Evolutionary conservation across 2,329 filamentous ascomycete species (phyloP).

Genomic region (Arthroderma uncinatum): DNA sequence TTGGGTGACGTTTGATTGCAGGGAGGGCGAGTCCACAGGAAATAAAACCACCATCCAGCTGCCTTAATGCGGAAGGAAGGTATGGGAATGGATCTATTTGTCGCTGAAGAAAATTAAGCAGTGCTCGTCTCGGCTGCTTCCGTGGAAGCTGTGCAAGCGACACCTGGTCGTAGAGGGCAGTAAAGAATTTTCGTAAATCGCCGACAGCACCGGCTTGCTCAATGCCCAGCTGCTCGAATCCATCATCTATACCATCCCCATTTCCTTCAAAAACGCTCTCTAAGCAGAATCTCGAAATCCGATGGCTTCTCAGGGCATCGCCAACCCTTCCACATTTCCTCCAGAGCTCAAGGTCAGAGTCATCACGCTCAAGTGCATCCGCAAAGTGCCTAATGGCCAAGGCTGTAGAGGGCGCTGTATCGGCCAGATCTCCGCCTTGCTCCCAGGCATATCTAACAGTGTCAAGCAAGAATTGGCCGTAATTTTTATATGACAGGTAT

Average conservation of each 20-base stretch:
- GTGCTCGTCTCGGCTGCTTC: conserved; percentile 40
- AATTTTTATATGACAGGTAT: conserved; percentile 90
- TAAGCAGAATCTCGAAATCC: conserved; percentile 50
- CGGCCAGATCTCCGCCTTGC: conserved; percentile 14
- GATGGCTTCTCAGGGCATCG: conserved; percentile 46
- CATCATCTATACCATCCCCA: conserved; percentile 44
- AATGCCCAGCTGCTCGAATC: conserved; percentile 47
- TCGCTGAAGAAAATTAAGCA: conserved; percentile 43
- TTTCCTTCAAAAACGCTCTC: conserved; percentile 54
- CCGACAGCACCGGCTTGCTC: conserved; percentile 45
- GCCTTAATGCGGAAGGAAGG: conserved; percentile 22
- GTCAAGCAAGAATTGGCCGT: conserved; percentile 86
- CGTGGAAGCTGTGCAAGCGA: conserved; percentile 43
- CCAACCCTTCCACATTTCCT: conserved; percentile 49
- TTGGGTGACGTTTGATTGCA: conserved; percentile 29
- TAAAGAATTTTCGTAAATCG: conserved; percentile 40
- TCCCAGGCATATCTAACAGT: conserved; percentile 45
- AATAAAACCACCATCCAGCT: neutral
- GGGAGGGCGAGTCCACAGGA: conserved; percentile 28
- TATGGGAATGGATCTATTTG: conserved; percentile 45
- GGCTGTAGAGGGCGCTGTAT: conserved; percentile 23
- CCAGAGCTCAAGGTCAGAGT: conserved; percentile 54
- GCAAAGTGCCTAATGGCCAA: conserved; percentile 45
- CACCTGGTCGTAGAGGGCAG: conserved; percentile 44
- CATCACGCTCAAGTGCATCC: conserved; percentile 53